Base-by-base conservation (phyloP, 2,329 filamentous ascomycete species). In the Pestalotiopsis sp. region DNA sequence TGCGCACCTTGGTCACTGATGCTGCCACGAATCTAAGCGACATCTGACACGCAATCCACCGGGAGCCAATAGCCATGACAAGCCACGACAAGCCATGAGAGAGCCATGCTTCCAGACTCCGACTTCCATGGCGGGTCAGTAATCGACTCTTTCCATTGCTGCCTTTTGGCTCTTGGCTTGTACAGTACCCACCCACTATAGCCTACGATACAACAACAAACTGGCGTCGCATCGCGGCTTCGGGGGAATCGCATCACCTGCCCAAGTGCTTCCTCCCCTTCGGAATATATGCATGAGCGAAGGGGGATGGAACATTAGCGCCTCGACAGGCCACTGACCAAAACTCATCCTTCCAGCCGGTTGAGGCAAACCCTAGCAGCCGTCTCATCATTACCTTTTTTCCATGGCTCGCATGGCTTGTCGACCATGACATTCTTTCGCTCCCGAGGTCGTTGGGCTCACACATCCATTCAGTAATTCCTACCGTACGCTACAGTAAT, bases 161-260 rank as follows among this genome's bases (percentile, higher is more conserved):
- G 17, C n/a, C 36, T 9, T 14, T 17, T 59, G 17, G 25, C 57
- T 36, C 23, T 64, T 36, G 45, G 25, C 40, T 23, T 61, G 36
- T 31, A 25, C 20, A 12, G 45, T 52, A 60, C 36, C 38, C 63
- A 56, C 63, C 63, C 14, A 27, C 49, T 36, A 49, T 45, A 27
- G 25, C 40, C 27, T 14, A 65, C 62, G n/a, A 31, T 66, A 45
- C 36, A 27, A 36, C 63, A 56, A 56, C 23, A 57, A 45, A 23
- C 63, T 23, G 49, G n/a, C 36, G 63, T 66, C 17, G 63, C 63
- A 66, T 31, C 63, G 61, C 23, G 61, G 64, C 65, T 31, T 58
- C 61, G 66, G 62, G 62, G 61, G 68, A 66, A 68, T 69, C 52
- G 66, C 65, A 66, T 66, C 49, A 69, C 68, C 65, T 69, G 60